phyloP scores from a whole-genome alignment of 768 basidiomycete species.

The Suillus hirtellus region DNA sequence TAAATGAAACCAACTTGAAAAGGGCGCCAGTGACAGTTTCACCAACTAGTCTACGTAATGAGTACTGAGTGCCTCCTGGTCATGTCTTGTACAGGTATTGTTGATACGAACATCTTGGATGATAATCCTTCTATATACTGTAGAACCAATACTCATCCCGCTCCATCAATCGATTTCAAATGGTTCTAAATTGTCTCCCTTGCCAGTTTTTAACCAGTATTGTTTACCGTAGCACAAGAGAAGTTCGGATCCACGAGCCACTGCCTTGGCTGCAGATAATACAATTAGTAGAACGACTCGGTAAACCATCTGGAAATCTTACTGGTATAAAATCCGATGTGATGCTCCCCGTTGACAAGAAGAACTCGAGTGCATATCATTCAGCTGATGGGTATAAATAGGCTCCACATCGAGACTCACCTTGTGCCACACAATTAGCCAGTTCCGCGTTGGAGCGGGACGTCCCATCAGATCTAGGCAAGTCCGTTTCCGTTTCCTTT shows the following conservation, averaged over 20 bases:
- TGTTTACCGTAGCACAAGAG: slow-evolving; percentile 36
- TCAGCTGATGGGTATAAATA: not conserved
- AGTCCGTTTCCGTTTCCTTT: no score
- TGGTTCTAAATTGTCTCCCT: no score
- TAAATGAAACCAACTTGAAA: no score
- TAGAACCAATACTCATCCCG: not conserved
- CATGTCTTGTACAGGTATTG: slow-evolving; percentile 3
- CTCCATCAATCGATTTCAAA: not conserved
- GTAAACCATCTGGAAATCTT: slow-evolving; percentile 15
- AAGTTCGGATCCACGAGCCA: slow-evolving; percentile 36
- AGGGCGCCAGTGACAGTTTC: no score
- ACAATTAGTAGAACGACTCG: not conserved
- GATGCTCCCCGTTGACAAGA: slow-evolving; percentile 35
- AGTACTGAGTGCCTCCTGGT: slow-evolving; percentile 68
- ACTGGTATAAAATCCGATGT: slow-evolving; percentile 40
- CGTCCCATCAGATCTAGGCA: no score
- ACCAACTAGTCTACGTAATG: slow-evolving; percentile 70
- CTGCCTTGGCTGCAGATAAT: slow-evolving; percentile 15
- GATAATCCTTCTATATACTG: not conserved
- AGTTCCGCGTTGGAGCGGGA: not conserved
- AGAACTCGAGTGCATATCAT: slow-evolving; percentile 18
- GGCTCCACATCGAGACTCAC: slow-evolving; percentile 23
- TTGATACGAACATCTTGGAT: no score
- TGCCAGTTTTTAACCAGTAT: slow-evolving; percentile 25
- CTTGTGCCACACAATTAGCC: slow-evolving; percentile 23